Base-by-base conservation (phyloP, 2,329 filamentous ascomycete genomes). In the Coniochaeta sp. region DNA sequence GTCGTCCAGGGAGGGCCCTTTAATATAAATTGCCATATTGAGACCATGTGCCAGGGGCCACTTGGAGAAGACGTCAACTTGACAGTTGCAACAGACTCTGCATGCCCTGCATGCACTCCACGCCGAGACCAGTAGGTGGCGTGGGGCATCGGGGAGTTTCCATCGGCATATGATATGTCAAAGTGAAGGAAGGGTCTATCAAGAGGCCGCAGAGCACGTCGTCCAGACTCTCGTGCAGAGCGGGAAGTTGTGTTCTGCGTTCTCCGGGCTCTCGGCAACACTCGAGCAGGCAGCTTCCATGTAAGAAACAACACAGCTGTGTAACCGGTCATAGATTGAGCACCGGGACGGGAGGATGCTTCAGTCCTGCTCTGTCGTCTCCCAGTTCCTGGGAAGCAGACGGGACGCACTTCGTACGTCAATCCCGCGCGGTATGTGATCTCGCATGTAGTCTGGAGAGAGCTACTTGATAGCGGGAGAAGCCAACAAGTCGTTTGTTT, bases 21-120 rank as follows among this genome's bases (percentile, higher is more conserved):
- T 48, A 57, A 59, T 57, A 26, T 57, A 53, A 52, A 50, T 54
- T 55, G 53, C 58, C 57, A 57, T 32, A 58, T 54, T 59, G 48
- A 24, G 27, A 38, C 55, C 55, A 55, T 56, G 58, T 55, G 56
- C 49, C 50, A 57, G 54, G 49, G 50, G 51, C 22, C 53, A 49
- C 38, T 51, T 47, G 51, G 54, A 50, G 57, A 32, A 45, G 22
- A 40, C 47, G 32, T 53, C 48, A 51, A 40, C 27, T 33, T 42
- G 49, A 47, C 51, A 51, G 52, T 47, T 55, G n/a, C n/a, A 46
- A 28, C 6, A 18, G 38, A 30, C 28, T 18, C 50, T 47, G 14
- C 26, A 38, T 22, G 40, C 4, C 50, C 38, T 42, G 10, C 45
- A 47, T 47, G 45, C 27, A 31, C 45, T 47, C 45, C 45, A 47